Evolutionary conservation across 177 flowering plant species (phyloP).

Genomic region (Vitis hybrid): DNA sequence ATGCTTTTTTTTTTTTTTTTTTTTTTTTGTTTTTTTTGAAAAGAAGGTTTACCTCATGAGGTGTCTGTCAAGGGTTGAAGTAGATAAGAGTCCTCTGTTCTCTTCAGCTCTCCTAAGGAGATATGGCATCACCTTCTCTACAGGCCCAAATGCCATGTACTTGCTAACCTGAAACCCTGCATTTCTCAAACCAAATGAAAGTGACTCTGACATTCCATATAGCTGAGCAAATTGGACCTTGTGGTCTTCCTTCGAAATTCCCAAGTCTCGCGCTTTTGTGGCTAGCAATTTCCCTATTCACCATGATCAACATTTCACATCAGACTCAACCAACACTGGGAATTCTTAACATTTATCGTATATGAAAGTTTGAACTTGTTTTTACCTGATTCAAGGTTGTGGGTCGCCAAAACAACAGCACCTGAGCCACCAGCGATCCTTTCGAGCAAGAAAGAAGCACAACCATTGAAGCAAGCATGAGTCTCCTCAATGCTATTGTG

Average conservation of each 20-base stretch:
- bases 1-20: neutral
- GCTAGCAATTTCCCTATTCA: constrained; percentile 61
- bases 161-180: constrained; percentile 92
- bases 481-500: constrained; percentile 69
- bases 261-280: constrained; percentile 56
- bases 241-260: constrained; percentile 49
- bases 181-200: constrained; percentile 67
- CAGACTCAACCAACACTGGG: neutral
- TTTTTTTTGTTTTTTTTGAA: neutral
- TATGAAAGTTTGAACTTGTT: neutral
- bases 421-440: constrained; percentile 51
- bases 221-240: constrained; percentile 86
- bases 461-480: constrained; percentile 67
- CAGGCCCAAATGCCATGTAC: constrained; percentile 84
- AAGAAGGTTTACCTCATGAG: constrained; percentile 52
- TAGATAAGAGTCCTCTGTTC: constrained; percentile 72
- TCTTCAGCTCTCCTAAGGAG: constrained; percentile 94
- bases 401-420: constrained; percentile 76
- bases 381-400: constrained; percentile 83
- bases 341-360: too few relatives aligned
- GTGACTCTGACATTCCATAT: constrained; percentile 89
- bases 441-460: constrained; percentile 66
- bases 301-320: neutral
- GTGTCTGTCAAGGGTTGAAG: constrained; percentile 58
- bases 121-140: constrained; percentile 78